phyloP scores from a whole-genome alignment of 331 rosid genomes.

The Ulmus americana region DNA sequence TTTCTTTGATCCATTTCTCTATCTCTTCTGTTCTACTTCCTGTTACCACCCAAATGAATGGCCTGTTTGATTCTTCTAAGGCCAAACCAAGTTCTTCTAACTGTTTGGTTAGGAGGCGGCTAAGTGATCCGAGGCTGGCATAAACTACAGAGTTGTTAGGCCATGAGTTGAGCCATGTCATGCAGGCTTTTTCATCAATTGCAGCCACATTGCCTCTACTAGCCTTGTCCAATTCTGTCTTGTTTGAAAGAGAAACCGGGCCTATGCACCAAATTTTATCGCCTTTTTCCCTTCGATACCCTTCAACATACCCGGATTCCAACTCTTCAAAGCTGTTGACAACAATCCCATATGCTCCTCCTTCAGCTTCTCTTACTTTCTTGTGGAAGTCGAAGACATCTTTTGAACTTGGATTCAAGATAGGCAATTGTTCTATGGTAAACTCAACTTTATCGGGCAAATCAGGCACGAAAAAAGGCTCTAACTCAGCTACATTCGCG shows the following conservation, averaged over 20 bases:
- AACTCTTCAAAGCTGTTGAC: conserved; percentile 52
- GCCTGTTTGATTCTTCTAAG: conserved; percentile 43
- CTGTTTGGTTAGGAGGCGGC: conserved; percentile 38
- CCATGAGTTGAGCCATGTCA: conserved; percentile 55
- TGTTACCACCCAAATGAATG: conserved; percentile 61
- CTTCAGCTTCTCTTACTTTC: conserved; percentile 1
- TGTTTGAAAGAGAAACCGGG: conserved; percentile 53
- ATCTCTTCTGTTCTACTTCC: conserved; percentile 29
- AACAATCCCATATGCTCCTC: conserved; percentile 5
- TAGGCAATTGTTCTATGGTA: background rate
- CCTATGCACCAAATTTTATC: conserved; percentile 55
- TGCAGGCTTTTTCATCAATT: conserved; percentile 7
- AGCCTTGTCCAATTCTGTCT: conserved; percentile 28
- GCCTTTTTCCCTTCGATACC: conserved; percentile 24
- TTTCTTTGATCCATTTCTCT: conserved; percentile 36
- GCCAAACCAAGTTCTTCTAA: conserved; percentile 49
- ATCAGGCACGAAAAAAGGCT: conserved; percentile 2
- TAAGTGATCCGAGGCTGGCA: conserved; percentile 52
- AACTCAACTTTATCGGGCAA: conserved; percentile 3
- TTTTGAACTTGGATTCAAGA: background rate
- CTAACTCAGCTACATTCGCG: background rate
- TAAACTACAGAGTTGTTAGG: conserved; percentile 34
- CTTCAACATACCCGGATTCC: conserved; percentile 35
- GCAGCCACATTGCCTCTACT: conserved; percentile 28
- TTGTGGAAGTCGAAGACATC: background rate